Base-by-base conservation (phyloP, 2,329 filamentous ascomycete species). In the Calycina herbarum region DNA sequence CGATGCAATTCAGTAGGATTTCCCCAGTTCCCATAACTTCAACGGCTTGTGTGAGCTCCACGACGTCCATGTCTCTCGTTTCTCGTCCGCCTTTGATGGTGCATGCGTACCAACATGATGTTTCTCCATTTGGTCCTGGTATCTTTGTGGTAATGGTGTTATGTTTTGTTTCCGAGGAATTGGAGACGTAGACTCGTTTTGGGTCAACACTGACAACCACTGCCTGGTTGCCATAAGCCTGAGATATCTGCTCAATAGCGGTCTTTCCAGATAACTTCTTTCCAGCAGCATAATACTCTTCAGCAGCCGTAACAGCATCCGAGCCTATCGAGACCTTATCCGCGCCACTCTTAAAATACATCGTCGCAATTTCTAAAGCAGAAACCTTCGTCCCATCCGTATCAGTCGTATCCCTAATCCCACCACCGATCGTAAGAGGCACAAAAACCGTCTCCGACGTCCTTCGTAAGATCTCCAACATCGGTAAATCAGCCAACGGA, bases 271-370 rank as follows among this genome's bases (percentile, higher is more conserved):
- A 87, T 42, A 96, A 82, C 64, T 84, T 87, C 71, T 85, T 83
- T 31, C 89, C 90, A 11, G 83, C 82, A 10, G 85, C 83, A 78
- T 94, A 92, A 82, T 96, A 99, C 73, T 94, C 90, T 78, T 98
- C 94, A 0, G 95, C 95, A 38, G 95, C 95, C 57, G 89, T 85
- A 31, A 99, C 96, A 64, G 95, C 95, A 77, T 99, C 95, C 7
- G 91, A 96, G 10, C 95, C 95, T 75, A 99, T 97, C 61, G 92
- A 96, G 64, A 99, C 94, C 80, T 99, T 99, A 82, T 99, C 95
- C 31, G 95, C 95, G 67, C 95, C 95, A 56, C 90, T 94, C 78
- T 94, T 91, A 86, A 99, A 99, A 83, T 99, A 99, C 85, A 98
- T 90, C 58, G 90, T 94, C 24, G 95, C 95, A 68, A 99, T 93